phyloP scores from a whole-genome alignment of 306 rosid species.

The Glycine soja region DNA sequence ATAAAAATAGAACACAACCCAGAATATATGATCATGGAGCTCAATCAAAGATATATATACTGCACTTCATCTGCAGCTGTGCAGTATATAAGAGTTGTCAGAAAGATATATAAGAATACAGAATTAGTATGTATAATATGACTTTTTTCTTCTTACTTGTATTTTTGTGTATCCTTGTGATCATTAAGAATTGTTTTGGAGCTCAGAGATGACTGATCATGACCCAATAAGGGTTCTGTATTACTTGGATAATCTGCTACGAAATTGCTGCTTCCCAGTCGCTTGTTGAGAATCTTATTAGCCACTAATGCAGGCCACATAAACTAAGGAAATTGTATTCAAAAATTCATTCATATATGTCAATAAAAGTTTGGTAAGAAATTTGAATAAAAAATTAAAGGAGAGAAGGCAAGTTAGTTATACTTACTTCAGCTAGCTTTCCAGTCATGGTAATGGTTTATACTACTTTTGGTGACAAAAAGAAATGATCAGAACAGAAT shows the following conservation, averaged over 20 bases:
- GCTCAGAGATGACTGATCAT: no score
- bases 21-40: not conserved
- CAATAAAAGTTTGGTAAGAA: not conserved
- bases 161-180: no score
- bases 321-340: no score
- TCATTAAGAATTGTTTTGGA: no score
- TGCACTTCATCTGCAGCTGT: not conserved
- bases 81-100: not conserved
- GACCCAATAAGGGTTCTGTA: no score
- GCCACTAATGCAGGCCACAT: no score
- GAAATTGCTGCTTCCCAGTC: no score
- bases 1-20: no score
- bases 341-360: not conserved
- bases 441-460: slow-evolving; percentile 42
- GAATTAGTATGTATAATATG: not conserved
- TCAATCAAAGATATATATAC: not conserved
- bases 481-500: not conserved
- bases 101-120: not conserved
- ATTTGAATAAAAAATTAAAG: not conserved
- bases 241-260: no score
- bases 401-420: slow-evolving; percentile 32
- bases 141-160: no score
- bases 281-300: no score
- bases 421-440: slow-evolving; percentile 60
- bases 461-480: not conserved